Evolutionary conservation across 108 stramenopile species (phyloP).

Genomic region (Skeletonema menzelii): DNA sequence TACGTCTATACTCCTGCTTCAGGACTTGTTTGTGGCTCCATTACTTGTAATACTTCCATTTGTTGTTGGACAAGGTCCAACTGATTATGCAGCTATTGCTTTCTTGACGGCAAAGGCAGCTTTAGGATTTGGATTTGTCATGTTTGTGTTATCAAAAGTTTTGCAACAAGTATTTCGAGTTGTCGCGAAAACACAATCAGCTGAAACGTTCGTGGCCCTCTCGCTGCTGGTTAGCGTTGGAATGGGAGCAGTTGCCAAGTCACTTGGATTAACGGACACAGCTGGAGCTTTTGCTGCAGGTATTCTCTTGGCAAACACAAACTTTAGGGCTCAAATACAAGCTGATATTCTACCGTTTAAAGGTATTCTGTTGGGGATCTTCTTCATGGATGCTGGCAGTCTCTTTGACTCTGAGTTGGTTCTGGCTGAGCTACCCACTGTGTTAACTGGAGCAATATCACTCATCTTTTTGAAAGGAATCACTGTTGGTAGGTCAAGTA

Average conservation of each 20-base stretch:
- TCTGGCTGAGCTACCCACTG: slow-evolving; percentile 53
- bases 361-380: slow-evolving; percentile 73
- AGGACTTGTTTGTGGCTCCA: slow-evolving; percentile 80
- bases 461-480: slow-evolving; percentile 55
- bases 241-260: slow-evolving; percentile 65
- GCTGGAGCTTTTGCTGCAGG: slow-evolving; percentile 85
- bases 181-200: slow-evolving; percentile 59
- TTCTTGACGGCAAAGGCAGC: slow-evolving; percentile 70
- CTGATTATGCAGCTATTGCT: slow-evolving; percentile 59
- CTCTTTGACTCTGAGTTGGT: slow-evolving; percentile 63
- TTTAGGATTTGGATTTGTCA: slow-evolving; percentile 63
- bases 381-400: slow-evolving; percentile 79
- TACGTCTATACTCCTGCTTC: slow-evolving; percentile 62
- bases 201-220: slow-evolving; percentile 79
- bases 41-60: slow-evolving; percentile 67
- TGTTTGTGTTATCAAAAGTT: slow-evolving; percentile 54
- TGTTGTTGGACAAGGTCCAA: slow-evolving; percentile 56
- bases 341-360: slow-evolving; percentile 79
- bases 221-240: slow-evolving; percentile 66
- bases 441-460: slow-evolving; percentile 54
- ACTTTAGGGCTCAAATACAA: slow-evolving; percentile 78
- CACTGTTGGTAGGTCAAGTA: slow-evolving; percentile 9
- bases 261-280: slow-evolving; percentile 68
- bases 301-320: slow-evolving; percentile 72
- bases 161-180: slow-evolving; percentile 49